Base-by-base conservation (phyloP, 495 filamentous ascomycete species). In the Penicillium goetzii region DNA sequence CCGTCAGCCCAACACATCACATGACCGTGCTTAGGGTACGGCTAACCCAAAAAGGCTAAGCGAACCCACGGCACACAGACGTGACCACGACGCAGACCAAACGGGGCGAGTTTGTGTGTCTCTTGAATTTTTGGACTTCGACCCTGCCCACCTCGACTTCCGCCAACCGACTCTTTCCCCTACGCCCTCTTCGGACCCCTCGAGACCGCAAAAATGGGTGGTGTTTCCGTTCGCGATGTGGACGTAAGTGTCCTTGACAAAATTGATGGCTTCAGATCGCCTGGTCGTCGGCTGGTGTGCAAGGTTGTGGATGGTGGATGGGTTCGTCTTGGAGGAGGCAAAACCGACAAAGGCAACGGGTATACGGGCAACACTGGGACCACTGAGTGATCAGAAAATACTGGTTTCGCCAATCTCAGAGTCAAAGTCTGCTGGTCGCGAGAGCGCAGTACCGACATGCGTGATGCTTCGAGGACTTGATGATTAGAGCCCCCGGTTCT, bases 161-260 rank as follows among this genome's bases (percentile, higher is more conserved):
- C 76, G 75, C 72, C 71, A 72, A 72, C 72, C 76, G 73, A 71
- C 74, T 62, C 70, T 69, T 70, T 67, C 67, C 73, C 72, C 73
- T 68, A 66, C 67, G 68, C 69, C 71, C 67, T 71, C 71, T 72
- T 74, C 73, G 69, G 68, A 66, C 74, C 71, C 72, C 73, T 67
- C 78, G 83, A 57, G 55, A 57, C 83, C 84, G 86, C 84, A 81
- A 92, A 83, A 76, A 94, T 94, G 91, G 84, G 89, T 81, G 91
- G 91, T 83, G 86, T 91, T 80, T 88, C 84, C 74, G 91, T 94
- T 81, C 91, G 91, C 80, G 91, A 94, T 86, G 91, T 94, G 78
- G 91, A 93, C 85, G 91, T 92, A 87, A 83, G 89, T 87, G 74
- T 64, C 73, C 67, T 68, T 66, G 30, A 32, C 64, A 62, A 59